Base-by-base conservation (phyloP, 257 asterid genomes). In the Ballota nigra region DNA sequence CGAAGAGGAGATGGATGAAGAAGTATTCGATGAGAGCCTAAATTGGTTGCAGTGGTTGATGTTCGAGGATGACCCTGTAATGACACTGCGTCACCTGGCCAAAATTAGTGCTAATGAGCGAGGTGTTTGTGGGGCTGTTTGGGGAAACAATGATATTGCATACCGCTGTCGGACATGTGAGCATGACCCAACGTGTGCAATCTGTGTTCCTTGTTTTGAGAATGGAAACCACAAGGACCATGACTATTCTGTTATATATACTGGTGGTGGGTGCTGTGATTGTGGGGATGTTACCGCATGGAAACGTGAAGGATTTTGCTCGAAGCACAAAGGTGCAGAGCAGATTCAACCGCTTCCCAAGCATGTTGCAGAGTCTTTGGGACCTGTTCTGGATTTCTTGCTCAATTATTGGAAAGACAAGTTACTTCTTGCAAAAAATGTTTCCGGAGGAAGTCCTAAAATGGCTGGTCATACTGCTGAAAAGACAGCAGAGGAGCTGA, bases 261-360 rank as follows among this genome's bases (percentile, higher is more conserved):
- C 98, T 2, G 90, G 94, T 36, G 96, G 98, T 10, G 99, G 99
- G 70, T 95, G 99, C 85, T 95, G 99, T 80, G 99, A 95, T 73
- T 95, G 99, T 85, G 99, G 99, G 73, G 99, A 95, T 90, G 67
- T 83, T 66, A 89, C 98, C 22, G 99, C 99, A 28, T 95, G 99
- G 99, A 92, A 92, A 79, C 96, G 91, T 2, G 93, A 87, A 73
- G 99, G 99, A 62, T 95, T 95, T 84, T 95, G 99, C 86, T 89
- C 88, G 2, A 85, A 84, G 82, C 99, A 95, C 80, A 92, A 85
- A 84, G 99, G 99, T 11, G 84, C 87, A 0, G 98, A 92, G 78
- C 89, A 89, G 85, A 83, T 95, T 79, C 84, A 88, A 75, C 99
- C 93, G 62, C 98, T 95, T 80, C 86, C 94, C 3, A 80, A 80